Evolutionary conservation across 164 flowering plant genomes (phyloP), one percentile per base, ranked within the genome.

Genomic region (Dillenia suffruticosa): DNA sequence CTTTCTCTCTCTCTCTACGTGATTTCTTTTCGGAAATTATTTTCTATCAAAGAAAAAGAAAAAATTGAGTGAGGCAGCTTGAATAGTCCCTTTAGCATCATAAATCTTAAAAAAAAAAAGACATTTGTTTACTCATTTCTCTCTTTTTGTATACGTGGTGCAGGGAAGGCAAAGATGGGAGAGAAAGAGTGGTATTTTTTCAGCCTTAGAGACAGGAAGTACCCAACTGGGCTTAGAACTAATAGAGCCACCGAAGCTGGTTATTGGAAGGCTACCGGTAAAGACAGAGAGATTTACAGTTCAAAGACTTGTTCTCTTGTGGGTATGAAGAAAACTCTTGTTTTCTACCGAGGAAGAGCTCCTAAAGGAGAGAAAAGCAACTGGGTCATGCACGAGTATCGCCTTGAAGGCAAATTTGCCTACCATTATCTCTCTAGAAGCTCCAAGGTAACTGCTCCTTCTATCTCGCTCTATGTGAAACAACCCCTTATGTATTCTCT

Each of bases 361-460:
- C 99, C 99, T 0, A 94, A 91, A 52, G 99, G 99, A 2, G 97
- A 89, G 63, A 94, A 94, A 60, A 88, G 87, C 67, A 89, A 91
- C 75, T 94, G 99, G 99, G 99, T 94, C 67, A 89, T 94, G 97
- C 99, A 94, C 64, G 99, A 94, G 63, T 94, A 89, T 75, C 88
- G 98, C n/a, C 95, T 94, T 16, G 96, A 90, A 73, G 97, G 96
- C 74, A 94, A 91, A 70, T 79, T 90, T 45, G 79, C 97, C 43
- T 94, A 90, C 72, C 94, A 90, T 54, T 93, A 73, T 48, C 85
- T 90, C 75, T 88, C 97, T 47, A 58, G 80, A 17, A 72, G 76
- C 80, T 90, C 96, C 63, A 90, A 87, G 96, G 98, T 93, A 22
- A 32, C 15, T 1, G 32, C n/a, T 13, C 51, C 22, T 2, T 58